Conservation (phyloP, 306 rosid species). For the Malus sieversii region DNA sequence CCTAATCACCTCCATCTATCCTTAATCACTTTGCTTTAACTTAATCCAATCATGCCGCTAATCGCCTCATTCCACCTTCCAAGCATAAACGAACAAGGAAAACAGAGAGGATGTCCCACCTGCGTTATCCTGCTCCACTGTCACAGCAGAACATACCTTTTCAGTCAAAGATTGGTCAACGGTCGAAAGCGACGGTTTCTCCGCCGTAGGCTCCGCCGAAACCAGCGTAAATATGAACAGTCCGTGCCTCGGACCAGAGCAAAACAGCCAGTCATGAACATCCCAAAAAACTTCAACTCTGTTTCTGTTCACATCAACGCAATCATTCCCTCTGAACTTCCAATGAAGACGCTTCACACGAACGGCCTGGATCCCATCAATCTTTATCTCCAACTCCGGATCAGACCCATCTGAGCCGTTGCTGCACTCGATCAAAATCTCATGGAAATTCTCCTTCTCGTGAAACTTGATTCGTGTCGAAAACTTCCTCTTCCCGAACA, state of each 20-base stretch:
- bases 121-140: slow-evolving; percentile 16
- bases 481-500: slow-evolving; percentile 63
- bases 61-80: slow-evolving; percentile 50
- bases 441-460: slow-evolving; percentile 46
- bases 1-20: background rate
- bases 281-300: slow-evolving; percentile 82
- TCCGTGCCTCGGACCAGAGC: slow-evolving; percentile 72
- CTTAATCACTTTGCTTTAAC: background rate
- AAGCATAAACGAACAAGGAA: slow-evolving; percentile 76
- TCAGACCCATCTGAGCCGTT: slow-evolving; percentile 36
- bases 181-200: background rate
- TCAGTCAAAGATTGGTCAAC: slow-evolving; percentile 19
- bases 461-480: slow-evolving; percentile 57
- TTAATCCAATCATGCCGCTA: background rate
- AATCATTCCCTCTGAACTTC: slow-evolving; percentile 91
- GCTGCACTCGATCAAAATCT: slow-evolving; percentile 65
- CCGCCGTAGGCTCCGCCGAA: background rate
- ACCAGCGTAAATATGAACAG: slow-evolving; percentile 72
- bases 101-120: slow-evolving; percentile 47
- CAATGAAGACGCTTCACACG: slow-evolving; percentile 85
- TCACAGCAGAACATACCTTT: slow-evolving; percentile 15
- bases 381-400: slow-evolving; percentile 78
- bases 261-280: slow-evolving; percentile 91
- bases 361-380: slow-evolving; percentile 65
- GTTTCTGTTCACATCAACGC: slow-evolving; percentile 42